phyloP scores from a whole-genome alignment of 1,139 yeast genomes.

The Lodderomyces pseudojiufengensis region DNA sequence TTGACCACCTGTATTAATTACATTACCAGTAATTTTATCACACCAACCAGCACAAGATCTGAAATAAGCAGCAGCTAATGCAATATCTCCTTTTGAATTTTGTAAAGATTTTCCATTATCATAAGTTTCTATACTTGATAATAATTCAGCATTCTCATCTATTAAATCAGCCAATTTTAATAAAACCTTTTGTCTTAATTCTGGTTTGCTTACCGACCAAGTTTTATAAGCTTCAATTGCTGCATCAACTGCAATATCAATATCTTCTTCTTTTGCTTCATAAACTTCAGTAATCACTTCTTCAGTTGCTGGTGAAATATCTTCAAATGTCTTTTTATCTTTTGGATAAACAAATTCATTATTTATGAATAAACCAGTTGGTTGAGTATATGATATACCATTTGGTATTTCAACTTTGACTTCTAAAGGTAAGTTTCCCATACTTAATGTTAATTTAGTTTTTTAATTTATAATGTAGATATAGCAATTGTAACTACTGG shows the following conservation, averaged over 20 bases:
- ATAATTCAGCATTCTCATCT: conserved; percentile 54
- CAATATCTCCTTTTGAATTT: conserved; percentile 53
- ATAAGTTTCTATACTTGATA: conserved; percentile 69
- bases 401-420: conserved; percentile 58
- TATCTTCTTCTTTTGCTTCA: conserved; percentile 65
- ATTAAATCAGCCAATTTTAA: conserved; percentile 61
- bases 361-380: conserved; percentile 68
- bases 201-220: conserved; percentile 38
- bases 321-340: conserved; percentile 55
- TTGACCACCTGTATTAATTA: conserved; percentile 57
- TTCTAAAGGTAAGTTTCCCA: conserved; percentile 33
- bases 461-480: neutral
- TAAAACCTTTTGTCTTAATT: conserved; percentile 50
- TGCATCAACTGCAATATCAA: conserved; percentile 75
- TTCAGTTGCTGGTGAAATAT: conserved; percentile 65
- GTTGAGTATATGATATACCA: conserved; percentile 38
- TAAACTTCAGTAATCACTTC: conserved; percentile 62
- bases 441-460: neutral
- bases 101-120: conserved; percentile 77
- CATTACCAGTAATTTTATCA: conserved; percentile 69
- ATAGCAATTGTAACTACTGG: neutral
- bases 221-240: conserved; percentile 63
- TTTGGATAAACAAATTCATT: conserved; percentile 40
- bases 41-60: conserved; percentile 84
- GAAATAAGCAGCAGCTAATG: conserved; percentile 57